Evolutionary conservation across 371 early-diverging fungal species (phyloP).

Genomic region (Hamiltosporidium tvaerminnensis): DNA sequence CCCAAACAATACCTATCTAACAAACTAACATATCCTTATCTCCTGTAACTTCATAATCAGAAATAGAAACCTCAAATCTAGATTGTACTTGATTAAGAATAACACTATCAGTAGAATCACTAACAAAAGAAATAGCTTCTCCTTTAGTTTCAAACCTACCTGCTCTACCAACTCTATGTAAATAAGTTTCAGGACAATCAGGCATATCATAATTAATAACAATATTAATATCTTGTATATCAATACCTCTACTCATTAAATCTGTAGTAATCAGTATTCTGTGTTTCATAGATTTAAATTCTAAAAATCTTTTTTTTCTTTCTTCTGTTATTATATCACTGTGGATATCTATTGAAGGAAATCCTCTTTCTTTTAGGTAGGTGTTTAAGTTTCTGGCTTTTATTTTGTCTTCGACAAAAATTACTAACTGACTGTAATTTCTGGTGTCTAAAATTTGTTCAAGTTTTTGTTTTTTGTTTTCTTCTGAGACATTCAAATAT

Average conservation of each 20-base stretch:
- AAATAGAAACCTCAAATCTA: constrained; percentile 80
- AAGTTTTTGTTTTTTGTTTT: no score
- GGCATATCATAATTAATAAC: constrained; percentile 99
- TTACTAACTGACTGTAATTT: constrained; percentile 93
- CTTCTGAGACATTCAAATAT: constrained; percentile 67
- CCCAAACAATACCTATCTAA: no score
- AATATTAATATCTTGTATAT: constrained; percentile 91
- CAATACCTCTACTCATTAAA: constrained; percentile 89
- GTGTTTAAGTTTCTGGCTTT: constrained; percentile 84
- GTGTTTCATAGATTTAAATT: constrained; percentile 67
- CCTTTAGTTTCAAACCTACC: constrained; percentile 93
- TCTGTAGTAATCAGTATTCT: constrained; percentile 55
- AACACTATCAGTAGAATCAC: constrained; percentile 62
- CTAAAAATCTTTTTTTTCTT: constrained; percentile 89
- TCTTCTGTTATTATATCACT: constrained; percentile 86
- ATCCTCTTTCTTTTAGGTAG: constrained; percentile 84
- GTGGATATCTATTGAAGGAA: constrained; percentile 88
- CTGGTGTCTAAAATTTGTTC: constrained; percentile 85
- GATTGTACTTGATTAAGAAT: constrained; percentile 73
- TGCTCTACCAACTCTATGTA: constrained; percentile 83
- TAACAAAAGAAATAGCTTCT: constrained; percentile 78
- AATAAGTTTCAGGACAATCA: constrained; percentile 86
- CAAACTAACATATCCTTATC: no score
- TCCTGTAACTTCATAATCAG: no score
- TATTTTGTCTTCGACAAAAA: constrained; percentile 89